A percentile compares a stretch with the other conserved stretches of the same genome.
These are phyloP conservation scores for Pestalotiopsis sp. DNA, from an alignment of 2,329 filamentous ascomycete genomes.

Conservation along the genomic window DNA sequence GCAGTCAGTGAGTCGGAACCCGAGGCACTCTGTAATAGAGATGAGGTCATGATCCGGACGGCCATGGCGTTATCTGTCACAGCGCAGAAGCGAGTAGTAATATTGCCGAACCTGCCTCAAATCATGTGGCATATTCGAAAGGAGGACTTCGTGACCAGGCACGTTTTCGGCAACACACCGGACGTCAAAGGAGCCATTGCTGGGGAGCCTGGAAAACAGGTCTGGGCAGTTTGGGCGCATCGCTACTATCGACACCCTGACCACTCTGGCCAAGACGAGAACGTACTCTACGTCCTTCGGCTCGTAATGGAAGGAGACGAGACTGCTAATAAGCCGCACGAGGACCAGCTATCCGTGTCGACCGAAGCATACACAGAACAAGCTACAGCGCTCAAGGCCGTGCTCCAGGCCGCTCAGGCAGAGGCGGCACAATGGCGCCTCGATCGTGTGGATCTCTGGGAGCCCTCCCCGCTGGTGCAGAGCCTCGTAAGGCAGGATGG, in stretches of 20 bases:
- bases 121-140: conserved; percentile 24
- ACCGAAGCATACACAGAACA: conserved; percentile 2
- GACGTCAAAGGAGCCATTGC: conserved; percentile 18
- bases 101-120: conserved; percentile 19
- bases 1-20: neutral
- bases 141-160: conserved; percentile 17
- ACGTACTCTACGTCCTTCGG: conserved; percentile 10
- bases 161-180: conserved; percentile 15
- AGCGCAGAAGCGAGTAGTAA: conserved; percentile 9
- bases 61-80: neutral
- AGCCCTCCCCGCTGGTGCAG: conserved; percentile 16
- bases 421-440: conserved; percentile 18
- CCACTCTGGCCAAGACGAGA: neutral
- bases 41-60: neutral
- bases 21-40: neutral
- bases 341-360: neutral
- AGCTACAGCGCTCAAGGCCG: conserved; percentile 5
- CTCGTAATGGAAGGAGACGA: conserved; percentile 18
- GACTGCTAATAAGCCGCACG: conserved; percentile 14
- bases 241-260: conserved; percentile 17
- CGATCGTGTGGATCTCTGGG: conserved; percentile 18
- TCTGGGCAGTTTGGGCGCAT: conserved; percentile 15
- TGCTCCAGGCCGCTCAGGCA: conserved; percentile 15
- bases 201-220: neutral
- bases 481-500: neutral